Percentiles rank a stretch among this genome's conserved stretches.
phyloP scores from a whole-genome alignment of 768 basidiomycete genomes.

The Rhizopogon roseolus region DNA sequence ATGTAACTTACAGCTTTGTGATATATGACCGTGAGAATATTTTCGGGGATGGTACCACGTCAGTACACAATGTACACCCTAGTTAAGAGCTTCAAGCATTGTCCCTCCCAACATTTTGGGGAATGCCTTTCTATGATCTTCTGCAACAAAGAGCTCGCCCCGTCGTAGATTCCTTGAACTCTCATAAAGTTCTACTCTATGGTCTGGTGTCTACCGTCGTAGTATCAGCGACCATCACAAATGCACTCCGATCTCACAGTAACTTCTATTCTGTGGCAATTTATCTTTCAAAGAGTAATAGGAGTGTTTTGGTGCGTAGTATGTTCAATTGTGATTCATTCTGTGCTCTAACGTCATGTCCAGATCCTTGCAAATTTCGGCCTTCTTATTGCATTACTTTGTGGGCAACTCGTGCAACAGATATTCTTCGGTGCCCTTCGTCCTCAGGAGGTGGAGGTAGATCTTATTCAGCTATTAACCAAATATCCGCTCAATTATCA shows the following conservation, averaged over 20 bases:
- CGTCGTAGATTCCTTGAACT: slow-evolving; percentile 44
- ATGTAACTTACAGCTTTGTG: too few species aligned
- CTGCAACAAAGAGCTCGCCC: slow-evolving; percentile 49
- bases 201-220: slow-evolving; percentile 60
- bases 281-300: slow-evolving; percentile 86
- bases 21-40: too few species aligned
- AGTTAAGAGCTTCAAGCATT: not conserved
- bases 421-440: slow-evolving; percentile 91
- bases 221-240: slow-evolving; percentile 67
- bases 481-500: not conserved
- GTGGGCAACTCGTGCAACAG: slow-evolving; percentile 73
- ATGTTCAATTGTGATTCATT: not conserved
- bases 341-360: not conserved
- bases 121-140: slow-evolving; percentile 48
- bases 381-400: slow-evolving; percentile 68
- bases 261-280: slow-evolving; percentile 96
- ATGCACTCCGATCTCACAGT: slow-evolving; percentile 76
- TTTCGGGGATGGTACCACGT: not conserved
- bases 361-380: slow-evolving; percentile 92
- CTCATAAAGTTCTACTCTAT: slow-evolving; percentile 70
- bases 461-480: slow-evolving; percentile 9
- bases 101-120: not conserved
- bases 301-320: slow-evolving; percentile 78
- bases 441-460: slow-evolving; percentile 87
- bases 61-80: not conserved